Base-by-base conservation (phyloP, 345 rosid species). In the Aquilaria yunnanensis region DNA sequence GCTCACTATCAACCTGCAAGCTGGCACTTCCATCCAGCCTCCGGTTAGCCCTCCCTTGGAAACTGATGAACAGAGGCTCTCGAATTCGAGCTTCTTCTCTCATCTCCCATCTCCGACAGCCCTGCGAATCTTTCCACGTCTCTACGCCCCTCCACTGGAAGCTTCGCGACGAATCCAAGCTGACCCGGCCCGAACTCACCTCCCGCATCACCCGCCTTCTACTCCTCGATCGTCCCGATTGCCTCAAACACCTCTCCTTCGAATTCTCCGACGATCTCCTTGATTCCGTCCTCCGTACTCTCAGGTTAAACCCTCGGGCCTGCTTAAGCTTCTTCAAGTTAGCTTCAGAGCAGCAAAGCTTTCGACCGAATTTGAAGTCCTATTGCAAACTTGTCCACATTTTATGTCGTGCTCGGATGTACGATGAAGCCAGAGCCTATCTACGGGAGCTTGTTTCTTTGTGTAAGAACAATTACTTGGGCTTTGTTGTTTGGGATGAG, bases 341-440 rank as follows among this genome's bases (percentile, higher is more conserved):
- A 45, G 88, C 98, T 52, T 70, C 79, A 11, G 69, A 72, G 62
- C 89, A 88, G 51, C 88, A 81, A 43, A 70, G 63, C 1, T 93
- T 81, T 64, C 70, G 86, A 4, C 98, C 98, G 2, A 74, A 67
- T 51, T 12, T 76, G 61, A 82, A 71, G 69, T 72, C 94, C n/a
- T 85, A 84, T 67, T 87, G 96, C 69, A 80, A 74, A 67, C 73
- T 93, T 41, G 86, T 81, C 57, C 97, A 93, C 70, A 90, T 85
- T 58, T 77, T 93, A 66, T 81, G 86, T 13, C 81, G 86, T 59
- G 97, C 88, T 65, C 82, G 88, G 65, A 75, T 87, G 90, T 81
- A 83, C 68, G 80, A 72, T 56, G 81, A 82, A 61, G 74, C 96
- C 47, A 75, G 84, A 68, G 69, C 69, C 47, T 84, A 78, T 72